These are phyloP conservation scores for Pseudotulostoma volvatum DNA, from an alignment of 495 filamentous ascomycete genomes.

Conservation along the genomic window DNA sequence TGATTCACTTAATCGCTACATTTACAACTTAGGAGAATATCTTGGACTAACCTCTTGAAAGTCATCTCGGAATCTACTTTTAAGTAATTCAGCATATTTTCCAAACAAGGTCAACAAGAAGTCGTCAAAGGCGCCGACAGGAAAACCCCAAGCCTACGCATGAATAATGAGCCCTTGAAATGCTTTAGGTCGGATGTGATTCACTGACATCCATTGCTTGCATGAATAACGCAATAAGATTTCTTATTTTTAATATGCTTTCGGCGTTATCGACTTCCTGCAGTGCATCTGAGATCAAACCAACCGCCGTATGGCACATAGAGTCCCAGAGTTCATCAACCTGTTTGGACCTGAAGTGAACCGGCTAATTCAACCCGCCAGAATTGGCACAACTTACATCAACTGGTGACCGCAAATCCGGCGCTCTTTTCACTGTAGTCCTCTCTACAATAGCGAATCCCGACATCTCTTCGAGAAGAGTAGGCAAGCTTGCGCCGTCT, in stretches of 20 bases:
- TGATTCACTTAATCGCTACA: constrained; percentile 2
- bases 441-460: constrained; percentile 96
- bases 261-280: constrained; percentile 68
- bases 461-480: constrained; percentile 77
- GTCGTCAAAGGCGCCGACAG: constrained; percentile 59
- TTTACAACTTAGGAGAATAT: background rate
- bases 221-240: constrained; percentile 82
- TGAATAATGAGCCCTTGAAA: constrained; percentile 3
- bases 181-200: no score
- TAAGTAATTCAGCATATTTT: constrained; percentile 85
- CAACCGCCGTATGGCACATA: constrained; percentile 79
- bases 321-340: constrained; percentile 97
- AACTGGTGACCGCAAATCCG: constrained; percentile 60
- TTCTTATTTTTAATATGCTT: constrained; percentile 76
- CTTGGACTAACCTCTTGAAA: constrained; percentile 60
- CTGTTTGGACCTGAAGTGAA: no score
- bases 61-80: constrained; percentile 76
- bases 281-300: constrained; percentile 60
- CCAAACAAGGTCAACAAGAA: constrained; percentile 77
- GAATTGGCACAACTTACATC: constrained; percentile 47
- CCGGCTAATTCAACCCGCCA: no score
- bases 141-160: constrained; percentile 79
- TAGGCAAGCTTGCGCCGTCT: constrained; percentile 64
- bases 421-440: constrained; percentile 74
- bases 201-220: constrained; percentile 76